These are phyloP conservation scores for Multifurca ochricompacta DNA, from an alignment of 768 basidiomycete species.

Conservation along the genomic window DNA sequence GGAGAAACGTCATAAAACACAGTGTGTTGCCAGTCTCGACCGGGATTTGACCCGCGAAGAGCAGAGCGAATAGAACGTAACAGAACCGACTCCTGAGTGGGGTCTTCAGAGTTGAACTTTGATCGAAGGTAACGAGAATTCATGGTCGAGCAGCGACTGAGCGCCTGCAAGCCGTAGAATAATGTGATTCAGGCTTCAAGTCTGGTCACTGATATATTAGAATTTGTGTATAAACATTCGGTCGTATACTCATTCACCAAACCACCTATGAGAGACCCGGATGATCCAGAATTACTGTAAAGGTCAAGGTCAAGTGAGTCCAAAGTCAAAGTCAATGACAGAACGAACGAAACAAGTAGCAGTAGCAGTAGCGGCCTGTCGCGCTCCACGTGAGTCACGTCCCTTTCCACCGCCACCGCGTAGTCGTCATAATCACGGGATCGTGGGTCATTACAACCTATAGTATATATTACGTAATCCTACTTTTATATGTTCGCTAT, in stretches of 20 bases:
- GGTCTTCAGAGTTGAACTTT: neutral
- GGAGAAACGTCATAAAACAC: constrained; percentile 2
- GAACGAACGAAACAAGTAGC: no score
- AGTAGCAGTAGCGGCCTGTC: no score
- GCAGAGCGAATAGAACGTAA: constrained; percentile 53
- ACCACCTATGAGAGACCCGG: neutral
- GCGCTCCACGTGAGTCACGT: no score
- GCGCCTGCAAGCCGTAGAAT: neutral
- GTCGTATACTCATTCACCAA: neutral
- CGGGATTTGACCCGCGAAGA: constrained; percentile 38
- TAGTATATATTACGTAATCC: neutral
- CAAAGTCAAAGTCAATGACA: no score
- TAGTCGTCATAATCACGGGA: neutral
- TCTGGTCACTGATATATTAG: neutral
- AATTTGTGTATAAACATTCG: neutral
- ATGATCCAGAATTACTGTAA: neutral
- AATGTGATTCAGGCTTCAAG: neutral
- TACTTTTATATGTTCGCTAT: no score
- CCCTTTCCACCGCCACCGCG: no score
- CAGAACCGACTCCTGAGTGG: constrained; percentile 32
- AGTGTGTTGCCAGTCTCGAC: constrained; percentile 1
- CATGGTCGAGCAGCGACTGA: neutral
- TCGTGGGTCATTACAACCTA: neutral
- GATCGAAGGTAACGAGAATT: constrained; percentile 11
- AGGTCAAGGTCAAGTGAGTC: neutral